phyloP scores from a whole-genome alignment of 768 basidiomycete species.

The Xerocomellus dryophilus region DNA sequence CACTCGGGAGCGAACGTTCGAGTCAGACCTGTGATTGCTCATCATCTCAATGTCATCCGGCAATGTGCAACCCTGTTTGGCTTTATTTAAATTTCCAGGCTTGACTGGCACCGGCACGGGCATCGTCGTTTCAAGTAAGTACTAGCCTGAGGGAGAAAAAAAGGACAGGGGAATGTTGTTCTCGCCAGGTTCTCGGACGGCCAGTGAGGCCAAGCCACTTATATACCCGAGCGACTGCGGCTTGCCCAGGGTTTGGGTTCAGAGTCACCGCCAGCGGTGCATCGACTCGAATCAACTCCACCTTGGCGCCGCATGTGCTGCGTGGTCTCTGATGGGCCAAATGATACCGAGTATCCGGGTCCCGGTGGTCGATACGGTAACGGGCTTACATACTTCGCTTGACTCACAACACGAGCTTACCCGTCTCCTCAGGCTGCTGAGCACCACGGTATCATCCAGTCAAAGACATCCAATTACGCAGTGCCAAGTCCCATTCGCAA shows the following conservation, averaged over 20 bases:
- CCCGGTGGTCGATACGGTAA: background rate
- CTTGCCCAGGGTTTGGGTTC: background rate
- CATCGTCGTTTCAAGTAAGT: conserved; percentile 9
- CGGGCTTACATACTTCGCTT: no score
- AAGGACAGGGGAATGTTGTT: background rate
- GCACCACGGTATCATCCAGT: no score
- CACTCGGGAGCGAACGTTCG: conserved; percentile 7
- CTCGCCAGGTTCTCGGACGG: background rate
- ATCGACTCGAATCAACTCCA: conserved; percentile 5
- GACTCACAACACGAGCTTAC: no score
- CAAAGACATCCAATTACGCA: no score
- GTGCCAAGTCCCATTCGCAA: background rate
- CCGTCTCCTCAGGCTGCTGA: no score
- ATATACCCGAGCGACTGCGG: background rate
- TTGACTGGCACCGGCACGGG: conserved; percentile 19
- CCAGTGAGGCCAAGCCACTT: background rate
- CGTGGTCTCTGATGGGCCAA: background rate
- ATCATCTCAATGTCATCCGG: conserved; percentile 15
- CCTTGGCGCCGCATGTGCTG: conserved; percentile 19
- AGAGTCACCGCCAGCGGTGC: background rate
- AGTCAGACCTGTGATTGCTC: conserved; percentile 19
- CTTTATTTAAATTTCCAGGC: conserved; percentile 19
- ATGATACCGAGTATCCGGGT: background rate
- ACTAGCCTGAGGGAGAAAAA: background rate
- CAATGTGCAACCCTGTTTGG: conserved; percentile 25